Evolutionary conservation across 2,329 filamentous ascomycete species (phyloP), one percentile per base, ranked within the genome.

Genomic region (Fonsecaea nubica): DNA sequence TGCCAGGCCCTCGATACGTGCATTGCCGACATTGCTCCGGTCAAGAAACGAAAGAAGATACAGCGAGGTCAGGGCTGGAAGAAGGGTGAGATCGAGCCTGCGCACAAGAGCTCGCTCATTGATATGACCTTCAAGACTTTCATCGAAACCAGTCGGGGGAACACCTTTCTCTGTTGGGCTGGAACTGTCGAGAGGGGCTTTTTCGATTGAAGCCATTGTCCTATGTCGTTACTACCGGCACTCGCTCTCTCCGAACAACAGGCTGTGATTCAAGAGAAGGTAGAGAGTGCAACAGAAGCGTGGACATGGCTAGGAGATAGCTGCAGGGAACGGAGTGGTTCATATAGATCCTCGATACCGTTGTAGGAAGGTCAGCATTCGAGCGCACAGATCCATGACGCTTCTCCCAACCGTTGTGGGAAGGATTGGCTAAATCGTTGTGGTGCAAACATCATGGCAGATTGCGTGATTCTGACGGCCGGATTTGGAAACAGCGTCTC

Each of bases 41-140:
- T 82, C 80, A 38, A 82, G 70, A 56, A 81, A 82, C 1, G 77
- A 79, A 18, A 83, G 69, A 2, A 83, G 74, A 69, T 82, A 83
- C 48, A 83, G 72, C 7, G 82, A 64, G 1, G 79, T 80, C 52
- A 83, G 65, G 0, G 80, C 75, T 3, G 81, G 82, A 8, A 83
- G 71, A 3, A 84, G 73, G 9, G 75, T 76, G 38, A 75, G 70
- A 67, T 84, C 82, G 32, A 84, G 73, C 65, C 82, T 83, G 38
- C 80, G 75, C 8, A 82, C 67, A 4, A 82, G 65, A 2, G 76
- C 71, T 62, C 76, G 79, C 65, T 81, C 78, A 53, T 79, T 77
- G 62, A 80, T 75, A 3, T 65, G n/a, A 7, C 18, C n/a, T 21
- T 13, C 35, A 18, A 57, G 13, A 36, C 25, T n/a, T 35, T 64